Evolutionary conservation across 1,284 basidiomycete genomes (phyloP).

Genomic region (Trichosporon asahii): DNA sequence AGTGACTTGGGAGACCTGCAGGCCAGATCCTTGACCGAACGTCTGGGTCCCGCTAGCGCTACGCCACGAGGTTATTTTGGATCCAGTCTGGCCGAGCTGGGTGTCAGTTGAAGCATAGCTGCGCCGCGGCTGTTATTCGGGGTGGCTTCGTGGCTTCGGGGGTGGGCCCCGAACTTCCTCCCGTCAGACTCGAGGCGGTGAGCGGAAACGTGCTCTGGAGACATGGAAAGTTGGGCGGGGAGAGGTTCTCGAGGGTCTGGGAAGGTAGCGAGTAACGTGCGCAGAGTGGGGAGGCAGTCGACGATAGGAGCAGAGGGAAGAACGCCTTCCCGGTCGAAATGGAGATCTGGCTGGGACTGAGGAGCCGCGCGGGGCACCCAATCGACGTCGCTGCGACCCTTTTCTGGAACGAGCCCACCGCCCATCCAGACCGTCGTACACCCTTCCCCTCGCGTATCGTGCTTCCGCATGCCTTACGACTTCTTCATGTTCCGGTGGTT

Average conservation of each 20-base stretch:
- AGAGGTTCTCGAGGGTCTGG: neutral
- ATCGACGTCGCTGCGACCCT: neutral
- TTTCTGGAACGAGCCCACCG: neutral
- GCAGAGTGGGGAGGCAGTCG: neutral
- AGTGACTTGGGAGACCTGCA: too few relatives aligned
- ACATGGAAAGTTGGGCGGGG: neutral
- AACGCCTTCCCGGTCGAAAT: neutral
- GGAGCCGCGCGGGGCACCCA: conserved; percentile 1
- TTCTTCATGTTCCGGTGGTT: neutral
- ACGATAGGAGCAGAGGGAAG: neutral
- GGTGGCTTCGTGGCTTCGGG: too few relatives aligned
- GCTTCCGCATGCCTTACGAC: neutral
- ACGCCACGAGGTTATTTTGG: neutral
- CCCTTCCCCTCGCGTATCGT: neutral
- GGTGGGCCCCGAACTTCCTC: too few relatives aligned
- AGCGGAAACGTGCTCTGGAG: neutral
- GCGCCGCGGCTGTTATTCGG: neutral
- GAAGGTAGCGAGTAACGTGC: too few relatives aligned
- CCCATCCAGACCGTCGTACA: neutral
- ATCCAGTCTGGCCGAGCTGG: too few relatives aligned
- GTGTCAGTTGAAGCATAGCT: neutral
- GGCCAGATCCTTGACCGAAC: neutral
- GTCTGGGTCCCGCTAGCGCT: neutral
- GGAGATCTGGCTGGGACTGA: neutral
- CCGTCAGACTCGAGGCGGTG: neutral